Conservation (phyloP, 2,329 filamentous ascomycete species). For the Pseudocercospora fijiensis region DNA sequence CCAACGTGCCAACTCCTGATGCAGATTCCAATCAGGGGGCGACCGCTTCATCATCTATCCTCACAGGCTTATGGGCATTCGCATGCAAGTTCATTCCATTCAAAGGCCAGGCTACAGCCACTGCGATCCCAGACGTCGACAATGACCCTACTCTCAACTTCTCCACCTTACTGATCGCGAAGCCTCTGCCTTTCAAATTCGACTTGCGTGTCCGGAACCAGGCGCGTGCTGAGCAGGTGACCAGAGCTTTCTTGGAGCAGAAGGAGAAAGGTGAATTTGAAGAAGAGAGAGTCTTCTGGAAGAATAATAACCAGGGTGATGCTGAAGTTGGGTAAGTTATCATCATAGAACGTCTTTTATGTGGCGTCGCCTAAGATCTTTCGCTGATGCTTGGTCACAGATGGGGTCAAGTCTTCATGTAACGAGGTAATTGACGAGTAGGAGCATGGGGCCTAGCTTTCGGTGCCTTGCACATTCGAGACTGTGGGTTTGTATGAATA, state of each 20-base stretch:
- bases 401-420: constrained; percentile 17
- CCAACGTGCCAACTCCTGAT: not conserved
- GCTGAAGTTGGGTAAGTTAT: constrained; percentile 29
- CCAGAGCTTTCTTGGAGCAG: not conserved
- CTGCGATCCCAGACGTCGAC: constrained; percentile 1
- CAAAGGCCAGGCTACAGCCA: not conserved
- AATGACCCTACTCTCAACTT: constrained; percentile 47
- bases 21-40: not conserved
- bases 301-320: constrained; percentile 23
- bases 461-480: not conserved
- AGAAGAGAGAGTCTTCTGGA: constrained; percentile 1
- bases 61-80: not conserved
- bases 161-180: constrained; percentile 48
- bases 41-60: not conserved
- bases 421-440: not conserved
- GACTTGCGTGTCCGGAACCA: constrained; percentile 39
- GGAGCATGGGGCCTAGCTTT: not conserved
- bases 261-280: not conserved
- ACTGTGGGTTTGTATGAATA: not conserved
- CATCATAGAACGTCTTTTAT: not conserved
- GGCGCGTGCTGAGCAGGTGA: constrained; percentile 30
- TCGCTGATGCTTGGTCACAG: constrained; percentile 8
- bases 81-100: not conserved
- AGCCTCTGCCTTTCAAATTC: constrained; percentile 49
- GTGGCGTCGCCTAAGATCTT: not conserved